These are phyloP conservation scores for Amyloporia xantha DNA, from an alignment of 768 basidiomycete genomes.

Conservation along the genomic window DNA sequence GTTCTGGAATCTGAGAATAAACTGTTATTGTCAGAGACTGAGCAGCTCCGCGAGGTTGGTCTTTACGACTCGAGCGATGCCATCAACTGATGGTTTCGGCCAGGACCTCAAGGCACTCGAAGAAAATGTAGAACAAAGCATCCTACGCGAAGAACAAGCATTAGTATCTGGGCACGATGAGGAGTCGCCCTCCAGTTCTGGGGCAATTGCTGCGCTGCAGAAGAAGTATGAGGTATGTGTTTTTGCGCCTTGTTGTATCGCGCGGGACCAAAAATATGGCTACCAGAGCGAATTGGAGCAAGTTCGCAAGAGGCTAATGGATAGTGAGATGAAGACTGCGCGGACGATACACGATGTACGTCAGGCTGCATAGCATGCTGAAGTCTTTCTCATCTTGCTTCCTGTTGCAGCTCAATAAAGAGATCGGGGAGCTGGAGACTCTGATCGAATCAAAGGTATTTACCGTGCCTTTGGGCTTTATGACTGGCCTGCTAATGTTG, in stretches of 20 bases:
- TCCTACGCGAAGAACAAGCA: constrained; percentile 44
- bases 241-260: background rate
- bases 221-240: constrained; percentile 44
- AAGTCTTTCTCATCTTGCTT: constrained; percentile 7
- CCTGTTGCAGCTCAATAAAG: constrained; percentile 67
- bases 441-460: constrained; percentile 89
- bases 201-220: constrained; percentile 36
- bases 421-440: constrained; percentile 87
- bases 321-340: constrained; percentile 70
- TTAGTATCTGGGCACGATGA: constrained; percentile 21
- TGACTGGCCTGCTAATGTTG: constrained; percentile 2
- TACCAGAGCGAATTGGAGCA: constrained; percentile 68
- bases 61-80: too few relatives aligned
- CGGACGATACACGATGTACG: constrained; percentile 62
- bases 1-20: constrained; percentile 75
- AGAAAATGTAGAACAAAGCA: constrained; percentile 59
- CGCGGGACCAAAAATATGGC: too few relatives aligned
- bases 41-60: constrained; percentile 66
- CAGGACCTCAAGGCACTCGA: constrained; percentile 77
- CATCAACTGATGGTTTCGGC: constrained; percentile 6
- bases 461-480: background rate
- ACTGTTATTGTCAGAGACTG: constrained; percentile 55
- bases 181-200: constrained; percentile 3
- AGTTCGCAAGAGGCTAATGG: constrained; percentile 59
- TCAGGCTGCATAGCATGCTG: constrained; percentile 5